Base-by-base conservation (phyloP, 139 green algal species). In the Dunaliella sp. region DNA sequence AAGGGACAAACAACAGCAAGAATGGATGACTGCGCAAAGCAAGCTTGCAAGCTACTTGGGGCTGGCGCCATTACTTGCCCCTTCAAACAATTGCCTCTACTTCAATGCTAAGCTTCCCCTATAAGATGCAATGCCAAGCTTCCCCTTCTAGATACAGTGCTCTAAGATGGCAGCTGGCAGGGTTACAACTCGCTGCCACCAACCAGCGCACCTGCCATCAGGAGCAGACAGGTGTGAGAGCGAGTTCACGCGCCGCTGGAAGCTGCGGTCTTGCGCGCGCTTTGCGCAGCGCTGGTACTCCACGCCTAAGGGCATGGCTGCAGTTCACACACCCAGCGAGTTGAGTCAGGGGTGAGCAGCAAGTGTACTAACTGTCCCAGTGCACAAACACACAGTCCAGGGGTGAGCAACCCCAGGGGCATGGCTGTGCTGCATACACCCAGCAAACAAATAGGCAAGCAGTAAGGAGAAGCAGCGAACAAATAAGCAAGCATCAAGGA, bases 281-380 rank as follows among this genome's bases (percentile, higher is more conserved):
- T 80, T 78, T 3, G 90, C 88, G 84, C 90, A 93, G 74, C 88
- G 86, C 83, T 90, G 74, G 36, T 91, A 91, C 86, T 92, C 87
- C 1, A 38, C 81, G 2, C 86, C 90, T 73, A 91, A 77, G 12
- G 86, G 38, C 2, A 75, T 80, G 79, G 73, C 87, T 90, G 87
- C 80, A 82, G n/a, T n/a, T n/a, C n/a, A n/a, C n/a, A n/a, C n/a
- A n/a, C n/a, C n/a, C n/a, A n/a, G n/a, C n/a, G n/a, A n/a, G n/a
- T n/a, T n/a, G n/a, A n/a, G n/a, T n/a, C n/a, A n/a, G n/a, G n/a
- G n/a, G n/a, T n/a, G n/a, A n/a, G n/a, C n/a, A n/a, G n/a, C n/a
- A n/a, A n/a, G n/a, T n/a, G n/a, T n/a, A n/a, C n/a, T n/a, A n/a
- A n/a, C n/a, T n/a, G n/a, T n/a, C n/a, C n/a, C n/a, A n/a, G n/a